phyloP scores from a whole-genome alignment of 1,139 yeast species.

The Yamadazyma atmosphaerica region DNA sequence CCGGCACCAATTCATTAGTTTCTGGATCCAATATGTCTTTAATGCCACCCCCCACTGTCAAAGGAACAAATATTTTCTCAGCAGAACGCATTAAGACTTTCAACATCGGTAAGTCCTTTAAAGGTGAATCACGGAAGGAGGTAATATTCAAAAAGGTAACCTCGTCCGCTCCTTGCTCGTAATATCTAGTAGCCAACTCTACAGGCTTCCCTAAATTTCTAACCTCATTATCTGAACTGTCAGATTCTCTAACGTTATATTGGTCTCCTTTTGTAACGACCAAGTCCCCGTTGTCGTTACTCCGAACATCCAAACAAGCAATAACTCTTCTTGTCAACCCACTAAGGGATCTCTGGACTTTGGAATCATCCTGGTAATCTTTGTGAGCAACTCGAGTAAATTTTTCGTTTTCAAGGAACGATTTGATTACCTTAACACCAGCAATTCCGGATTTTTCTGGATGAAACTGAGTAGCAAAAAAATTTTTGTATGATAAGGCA shows the following conservation, averaged over 20 bases:
- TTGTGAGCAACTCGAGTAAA: slow-evolving; percentile 20
- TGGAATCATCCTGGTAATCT: slow-evolving; percentile 18
- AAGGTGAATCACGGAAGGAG: slow-evolving; percentile 89
- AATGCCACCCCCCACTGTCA: slow-evolving; percentile 98
- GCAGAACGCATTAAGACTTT: slow-evolving; percentile 83
- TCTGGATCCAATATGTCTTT: slow-evolving; percentile 85
- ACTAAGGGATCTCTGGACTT: slow-evolving; percentile 51
- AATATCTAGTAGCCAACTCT: slow-evolving; percentile 85
- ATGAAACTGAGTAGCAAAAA: slow-evolving; percentile 95
- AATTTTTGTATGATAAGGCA: slow-evolving; percentile 71
- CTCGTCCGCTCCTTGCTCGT: slow-evolving; percentile 94
- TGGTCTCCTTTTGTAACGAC: slow-evolving; percentile 98
- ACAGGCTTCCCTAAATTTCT: slow-evolving; percentile 96
- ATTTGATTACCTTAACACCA: slow-evolving; percentile 72
- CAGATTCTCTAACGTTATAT: slow-evolving; percentile 87
- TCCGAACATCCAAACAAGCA: slow-evolving; percentile 95
- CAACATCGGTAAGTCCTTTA: slow-evolving; percentile 91
- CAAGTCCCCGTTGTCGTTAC: slow-evolving; percentile 90
- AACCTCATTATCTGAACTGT: slow-evolving; percentile 53
- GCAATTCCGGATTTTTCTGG: slow-evolving; percentile 96
- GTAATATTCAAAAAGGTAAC: slow-evolving; percentile 92
- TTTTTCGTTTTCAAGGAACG: slow-evolving; percentile 61
- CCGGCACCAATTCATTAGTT: slow-evolving; percentile 68
- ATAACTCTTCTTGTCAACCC: slow-evolving; percentile 89
- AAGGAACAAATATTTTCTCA: slow-evolving; percentile 88